Percentiles rank a stretch among this genome's conserved stretches.
Conservation (phyloP, 2,329 filamentous ascomycete genomes). For the Fusarium verrucosum region DNA sequence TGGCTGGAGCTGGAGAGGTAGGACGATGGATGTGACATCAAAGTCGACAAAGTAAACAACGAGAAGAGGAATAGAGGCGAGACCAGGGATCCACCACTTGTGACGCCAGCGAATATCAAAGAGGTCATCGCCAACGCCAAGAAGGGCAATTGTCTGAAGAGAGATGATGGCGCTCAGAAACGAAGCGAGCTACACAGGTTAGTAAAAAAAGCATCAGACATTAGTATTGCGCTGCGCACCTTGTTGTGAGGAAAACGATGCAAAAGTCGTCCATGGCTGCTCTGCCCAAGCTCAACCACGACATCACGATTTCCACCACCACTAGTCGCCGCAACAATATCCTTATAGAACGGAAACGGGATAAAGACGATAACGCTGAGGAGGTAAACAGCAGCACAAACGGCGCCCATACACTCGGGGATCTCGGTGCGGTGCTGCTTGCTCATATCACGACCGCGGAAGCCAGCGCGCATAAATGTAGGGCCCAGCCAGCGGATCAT, state of each 20-base stretch:
- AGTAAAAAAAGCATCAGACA: background rate
- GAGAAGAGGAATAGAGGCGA: constrained; percentile 91
- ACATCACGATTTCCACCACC: constrained; percentile 92
- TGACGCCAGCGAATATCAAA: constrained; percentile 99
- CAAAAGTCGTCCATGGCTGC: constrained; percentile 84
- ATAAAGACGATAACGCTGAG: constrained; percentile 91
- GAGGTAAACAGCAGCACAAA: constrained; percentile 92
- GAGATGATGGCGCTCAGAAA: constrained; percentile 95
- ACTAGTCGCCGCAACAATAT: constrained; percentile 93
- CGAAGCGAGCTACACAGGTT: constrained; percentile 76
- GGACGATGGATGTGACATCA: constrained; percentile 92
- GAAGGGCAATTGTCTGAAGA: constrained; percentile 86
- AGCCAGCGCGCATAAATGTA: constrained; percentile 85
- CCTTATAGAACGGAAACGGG: constrained; percentile 97
- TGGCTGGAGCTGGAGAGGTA: constrained; percentile 83
- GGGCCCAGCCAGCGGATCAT: constrained; percentile 94
- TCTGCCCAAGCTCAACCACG: constrained; percentile 75
- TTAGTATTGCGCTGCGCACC: constrained; percentile 56
- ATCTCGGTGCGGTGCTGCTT: constrained; percentile 76
- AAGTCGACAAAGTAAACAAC: constrained; percentile 99
- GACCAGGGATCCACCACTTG: constrained; percentile 97
- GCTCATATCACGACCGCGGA: constrained; percentile 89
- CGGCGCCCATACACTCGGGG: constrained; percentile 94
- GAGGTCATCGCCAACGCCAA: constrained; percentile 93
- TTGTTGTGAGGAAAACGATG: constrained; percentile 96